Evolutionary conservation across 176 grass and related monocot species (phyloP).

Genomic region (Oryza longistaminata): DNA sequence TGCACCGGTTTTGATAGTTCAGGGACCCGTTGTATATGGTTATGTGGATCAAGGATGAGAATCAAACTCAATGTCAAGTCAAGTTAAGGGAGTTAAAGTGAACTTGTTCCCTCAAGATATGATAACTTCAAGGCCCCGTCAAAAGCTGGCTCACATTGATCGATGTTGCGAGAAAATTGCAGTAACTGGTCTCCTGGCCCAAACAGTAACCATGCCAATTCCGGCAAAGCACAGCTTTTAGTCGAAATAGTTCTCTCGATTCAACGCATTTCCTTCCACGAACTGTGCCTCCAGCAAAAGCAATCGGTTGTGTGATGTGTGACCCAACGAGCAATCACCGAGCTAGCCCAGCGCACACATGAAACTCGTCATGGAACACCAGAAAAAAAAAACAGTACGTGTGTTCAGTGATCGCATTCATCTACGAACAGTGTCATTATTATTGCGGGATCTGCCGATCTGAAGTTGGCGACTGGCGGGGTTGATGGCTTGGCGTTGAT

Average conservation of each 20-base stretch:
- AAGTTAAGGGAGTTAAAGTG: no score
- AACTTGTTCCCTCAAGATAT: no score
- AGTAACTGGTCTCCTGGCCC: neutral
- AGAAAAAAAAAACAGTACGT: neutral
- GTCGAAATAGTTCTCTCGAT: constrained; percentile 1
- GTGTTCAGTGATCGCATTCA: neutral
- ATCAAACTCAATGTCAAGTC: no score
- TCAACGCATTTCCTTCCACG: constrained; percentile 15
- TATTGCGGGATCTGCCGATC: neutral
- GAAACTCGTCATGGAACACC: neutral
- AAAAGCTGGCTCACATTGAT: no score
- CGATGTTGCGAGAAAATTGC: neutral
- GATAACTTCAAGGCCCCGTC: no score
- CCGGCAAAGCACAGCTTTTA: constrained; percentile 27
- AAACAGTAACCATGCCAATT: neutral
- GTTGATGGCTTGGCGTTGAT: neutral
- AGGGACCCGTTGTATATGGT: no score
- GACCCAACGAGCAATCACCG: neutral
- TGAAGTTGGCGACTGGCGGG: neutral
- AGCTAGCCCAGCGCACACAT: neutral
- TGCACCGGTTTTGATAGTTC: no score
- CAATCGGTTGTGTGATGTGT: neutral
- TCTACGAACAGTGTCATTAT: neutral
- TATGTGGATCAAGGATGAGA: no score
- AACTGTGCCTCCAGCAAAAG: constrained; percentile 9